Evolutionary conservation across 257 asterid genomes (phyloP).

Genomic region (Penstemon barbatus): DNA sequence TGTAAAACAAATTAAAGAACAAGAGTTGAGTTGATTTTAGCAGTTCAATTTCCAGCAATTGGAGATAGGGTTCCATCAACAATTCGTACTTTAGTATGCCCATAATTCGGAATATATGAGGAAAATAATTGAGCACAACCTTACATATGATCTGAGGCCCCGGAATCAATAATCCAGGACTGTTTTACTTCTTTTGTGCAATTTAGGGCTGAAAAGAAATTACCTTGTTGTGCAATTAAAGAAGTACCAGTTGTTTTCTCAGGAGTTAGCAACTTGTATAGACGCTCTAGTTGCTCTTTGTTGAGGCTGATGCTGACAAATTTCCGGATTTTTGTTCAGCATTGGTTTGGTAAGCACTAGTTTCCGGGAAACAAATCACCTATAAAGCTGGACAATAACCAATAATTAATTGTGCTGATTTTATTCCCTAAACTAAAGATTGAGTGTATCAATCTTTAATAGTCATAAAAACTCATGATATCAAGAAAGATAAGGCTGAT

Average conservation of each 20-base stretch:
- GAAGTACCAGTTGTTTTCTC: not conserved
- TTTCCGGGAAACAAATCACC: too few species aligned
- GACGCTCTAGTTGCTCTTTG: not conserved
- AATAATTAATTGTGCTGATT: too few species aligned
- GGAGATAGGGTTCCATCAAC: conserved; percentile 2
- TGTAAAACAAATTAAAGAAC: not conserved
- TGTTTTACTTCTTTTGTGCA: not conserved
- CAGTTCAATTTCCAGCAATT: conserved; percentile 3
- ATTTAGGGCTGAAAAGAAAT: not conserved
- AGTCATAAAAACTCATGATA: too few species aligned
- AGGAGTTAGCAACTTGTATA: not conserved
- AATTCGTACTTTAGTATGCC: not conserved
- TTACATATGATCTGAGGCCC: conserved; percentile 22
- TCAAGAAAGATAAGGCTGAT: too few species aligned
- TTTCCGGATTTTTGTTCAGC: too few species aligned
- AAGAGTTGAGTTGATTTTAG: not conserved
- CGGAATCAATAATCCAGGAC: conserved; percentile 2
- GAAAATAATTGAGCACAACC: not conserved
- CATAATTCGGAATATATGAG: not conserved
- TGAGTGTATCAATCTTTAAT: too few species aligned
- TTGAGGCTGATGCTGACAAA: not conserved
- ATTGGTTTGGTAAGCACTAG: too few species aligned
- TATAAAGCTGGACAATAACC: too few species aligned
- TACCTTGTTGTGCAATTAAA: not conserved
- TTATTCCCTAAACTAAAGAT: too few species aligned